Evolutionary conservation across 2,329 filamentous ascomycete genomes (phyloP), one percentile per base, ranked within the genome.

Genomic region (Blastomyces percursus): DNA sequence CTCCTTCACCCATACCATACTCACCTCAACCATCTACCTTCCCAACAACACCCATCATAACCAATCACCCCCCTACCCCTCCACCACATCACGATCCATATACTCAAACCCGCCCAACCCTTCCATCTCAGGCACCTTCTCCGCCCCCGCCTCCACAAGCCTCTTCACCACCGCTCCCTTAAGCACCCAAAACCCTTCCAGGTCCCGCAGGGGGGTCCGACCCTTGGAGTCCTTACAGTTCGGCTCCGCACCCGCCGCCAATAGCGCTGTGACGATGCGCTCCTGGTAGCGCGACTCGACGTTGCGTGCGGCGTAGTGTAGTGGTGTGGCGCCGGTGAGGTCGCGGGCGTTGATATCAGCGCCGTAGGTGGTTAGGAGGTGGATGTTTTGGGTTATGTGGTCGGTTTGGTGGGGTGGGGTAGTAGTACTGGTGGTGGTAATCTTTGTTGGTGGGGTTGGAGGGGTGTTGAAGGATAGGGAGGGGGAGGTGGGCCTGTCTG

Each of bases 101-200:
- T 59, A 59, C 40, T 46, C 56, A 59, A 44, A 59, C 56, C 21
- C 24, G 1, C 42, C 56, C 40, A 59, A 44, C 24, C 38, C 38
- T 14, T 59, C 38, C 56, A 59, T 59, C 40, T 16, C 56, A 9
- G 42, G 38, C 56, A 46, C 40, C 11, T n/a, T 19, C 40, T 44
- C 16, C 38, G 56, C 56, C 40, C 56, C 56, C 19, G 56, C 56
- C 21, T 59, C 56, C 14, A 59, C 21, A 19, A 59, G 56, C 56
- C 56, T 44, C 56, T 59, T 59, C 56, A 59, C 56, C 21, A 59
- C 42, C 21, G 38, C 56, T 14, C 56, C 56, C 56, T 59, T 59
- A 8, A 38, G 32, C 24, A 59, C 56, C 38, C 38, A 59, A 48
- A 46, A 59, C 21, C 56, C 56, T 16, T 59, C 40, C 38, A 59